Base-by-base conservation (phyloP, 148 eudicot genomes). In the Mesembryanthemum crystallinum region DNA sequence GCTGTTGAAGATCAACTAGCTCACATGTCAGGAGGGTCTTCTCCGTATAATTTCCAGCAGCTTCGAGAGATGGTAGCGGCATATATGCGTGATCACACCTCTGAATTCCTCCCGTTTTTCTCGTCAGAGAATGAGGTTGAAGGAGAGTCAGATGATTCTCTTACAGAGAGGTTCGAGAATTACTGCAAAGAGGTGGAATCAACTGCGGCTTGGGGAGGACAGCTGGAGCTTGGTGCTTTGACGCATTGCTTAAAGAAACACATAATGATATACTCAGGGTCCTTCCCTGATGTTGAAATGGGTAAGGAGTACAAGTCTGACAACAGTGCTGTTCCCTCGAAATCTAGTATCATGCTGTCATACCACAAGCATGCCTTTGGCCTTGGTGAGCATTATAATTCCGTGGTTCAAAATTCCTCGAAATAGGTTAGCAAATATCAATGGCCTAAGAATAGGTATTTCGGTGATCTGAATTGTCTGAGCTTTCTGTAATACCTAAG, bases 191-290 rank as follows among this genome's bases (percentile, higher is more conserved):
- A 90, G 62, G 87, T 90, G 67, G 92, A 88, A 62, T 83, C 89
- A n/a, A 88, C 90, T 4, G 90, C 94, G 17, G 90, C 90, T 35
- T 90, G 92, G 94, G 94, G 92, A 18, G 94, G 92, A 29, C 94
- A 90, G 67, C 69, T 90, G 39, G 94, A 90, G 73, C 85, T 90
- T 58, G 94, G 88, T 51, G 94, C 92, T 42, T 60, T 90, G 75
- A 90, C 92, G 2, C 94, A 90, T 65, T 86, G 87, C 77, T 72
- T 90, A 74, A 85, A 71, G 81, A 90, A 88, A 69, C 92, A 85
- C 75, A 87, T 90, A 33, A 74, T 82, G 87, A 77, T 90, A 72
- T 88, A 68, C 73, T 90, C 94, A 0, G 94, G 94, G 21, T 88
- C 90, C 0, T 90, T 88, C 69, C 94, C 94, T 67, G 89, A 90